These are phyloP conservation scores for Aspergillus sp. DNA, from an alignment of 2,329 filamentous ascomycete species.

Conservation along the genomic window DNA sequence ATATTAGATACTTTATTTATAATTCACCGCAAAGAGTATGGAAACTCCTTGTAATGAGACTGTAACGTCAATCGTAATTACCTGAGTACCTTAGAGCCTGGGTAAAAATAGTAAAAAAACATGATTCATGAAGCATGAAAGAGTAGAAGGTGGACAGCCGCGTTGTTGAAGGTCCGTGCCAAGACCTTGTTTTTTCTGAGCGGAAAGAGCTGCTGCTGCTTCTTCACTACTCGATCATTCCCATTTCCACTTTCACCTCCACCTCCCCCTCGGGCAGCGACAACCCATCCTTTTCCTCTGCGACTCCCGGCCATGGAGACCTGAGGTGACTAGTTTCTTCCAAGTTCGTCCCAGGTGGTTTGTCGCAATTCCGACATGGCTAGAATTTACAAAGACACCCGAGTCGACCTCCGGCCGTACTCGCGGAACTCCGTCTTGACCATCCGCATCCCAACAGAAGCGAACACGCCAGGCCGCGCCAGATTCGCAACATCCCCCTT, in stretches of 20 bases:
- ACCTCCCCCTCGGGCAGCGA: conserved; percentile 16
- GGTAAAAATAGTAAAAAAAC: neutral
- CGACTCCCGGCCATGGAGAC: conserved; percentile 31
- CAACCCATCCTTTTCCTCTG: conserved; percentile 15
- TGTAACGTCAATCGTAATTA: neutral
- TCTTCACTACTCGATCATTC: conserved; percentile 24
- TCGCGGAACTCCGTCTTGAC: conserved; percentile 68
- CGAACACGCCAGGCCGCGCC: conserved; percentile 47
- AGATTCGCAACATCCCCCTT: conserved; percentile 48
- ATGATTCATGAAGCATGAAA: neutral
- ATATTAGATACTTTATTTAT: conserved; percentile 5
- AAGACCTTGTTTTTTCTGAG: conserved; percentile 39
- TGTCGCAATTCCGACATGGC: conserved; percentile 53
- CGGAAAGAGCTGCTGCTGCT: conserved; percentile 23
- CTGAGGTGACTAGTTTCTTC: conserved; percentile 22
- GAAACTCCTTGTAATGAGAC: no score
- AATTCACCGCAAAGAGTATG: no score
- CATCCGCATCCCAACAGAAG: conserved; percentile 60
- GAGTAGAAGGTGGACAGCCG: neutral
- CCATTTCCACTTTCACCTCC: conserved; percentile 1
- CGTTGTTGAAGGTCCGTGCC: conserved; percentile 22
- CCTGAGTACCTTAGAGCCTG: no score
- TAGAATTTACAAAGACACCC: conserved; percentile 81
- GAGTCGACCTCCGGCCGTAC: conserved; percentile 75
- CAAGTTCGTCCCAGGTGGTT: conserved; percentile 21